Evolutionary conservation across 73 alveolate genomes (phyloP).

Genomic region (Stentor roeselii): DNA sequence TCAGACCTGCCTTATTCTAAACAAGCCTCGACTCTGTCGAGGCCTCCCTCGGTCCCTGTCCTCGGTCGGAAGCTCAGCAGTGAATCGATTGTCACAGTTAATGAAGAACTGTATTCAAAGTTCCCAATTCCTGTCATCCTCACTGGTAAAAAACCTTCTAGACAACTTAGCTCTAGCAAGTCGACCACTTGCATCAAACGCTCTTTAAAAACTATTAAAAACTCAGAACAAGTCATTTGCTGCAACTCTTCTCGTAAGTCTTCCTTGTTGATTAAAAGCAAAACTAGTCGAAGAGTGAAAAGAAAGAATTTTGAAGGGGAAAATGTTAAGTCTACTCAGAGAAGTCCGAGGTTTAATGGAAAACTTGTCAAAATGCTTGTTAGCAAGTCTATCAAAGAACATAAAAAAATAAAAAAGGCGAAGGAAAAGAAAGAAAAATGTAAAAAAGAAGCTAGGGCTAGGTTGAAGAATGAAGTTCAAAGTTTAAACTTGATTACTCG

Average conservation of each 20-base stretch:
- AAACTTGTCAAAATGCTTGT: not conserved
- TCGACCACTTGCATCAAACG: not conserved
- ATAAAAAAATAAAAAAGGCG: not conserved
- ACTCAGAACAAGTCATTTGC: not conserved
- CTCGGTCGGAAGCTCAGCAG: not conserved
- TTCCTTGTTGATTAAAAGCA: not conserved
- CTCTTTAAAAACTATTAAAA: not conserved
- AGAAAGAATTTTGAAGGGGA: not conserved
- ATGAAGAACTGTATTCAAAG: not conserved
- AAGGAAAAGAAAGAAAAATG: not conserved
- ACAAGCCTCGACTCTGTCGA: not conserved
- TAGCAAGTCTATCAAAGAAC: not conserved
- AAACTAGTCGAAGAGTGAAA: not conserved
- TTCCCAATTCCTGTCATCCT: not conserved
- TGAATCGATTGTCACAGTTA: constrained; percentile 1
- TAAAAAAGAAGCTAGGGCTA: not conserved
- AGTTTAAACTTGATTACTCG: not conserved
- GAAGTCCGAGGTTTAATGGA: not conserved
- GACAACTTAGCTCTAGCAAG: not conserved
- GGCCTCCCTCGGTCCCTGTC: constrained; percentile 20
- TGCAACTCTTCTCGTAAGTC: not conserved
- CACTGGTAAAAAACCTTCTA: not conserved
- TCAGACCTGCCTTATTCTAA: too few relatives aligned
- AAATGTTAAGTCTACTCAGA: not conserved
- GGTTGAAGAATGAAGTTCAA: not conserved